Evolutionary conservation across 2,329 filamentous ascomycete species (phyloP).

Genomic region (Curvularia spicifera): DNA sequence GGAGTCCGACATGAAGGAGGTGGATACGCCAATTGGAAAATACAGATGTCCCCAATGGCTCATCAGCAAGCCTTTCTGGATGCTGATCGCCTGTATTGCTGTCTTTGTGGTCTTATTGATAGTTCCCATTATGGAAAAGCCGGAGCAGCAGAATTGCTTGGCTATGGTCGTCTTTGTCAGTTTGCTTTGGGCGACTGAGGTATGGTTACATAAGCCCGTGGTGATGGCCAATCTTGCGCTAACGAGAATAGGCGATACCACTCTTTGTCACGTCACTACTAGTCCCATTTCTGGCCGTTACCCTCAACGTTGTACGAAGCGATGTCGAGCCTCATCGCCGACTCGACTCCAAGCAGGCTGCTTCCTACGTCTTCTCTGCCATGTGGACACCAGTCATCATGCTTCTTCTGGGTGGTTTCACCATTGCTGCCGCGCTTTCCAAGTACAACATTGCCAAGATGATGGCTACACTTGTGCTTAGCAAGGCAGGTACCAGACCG

Average conservation of each 20-base stretch:
- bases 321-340: conserved; percentile 73
- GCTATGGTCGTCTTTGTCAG: conserved; percentile 94
- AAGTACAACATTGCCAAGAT: conserved; percentile 98
- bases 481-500: conserved; percentile 92
- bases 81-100: conserved; percentile 71
- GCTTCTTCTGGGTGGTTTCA: conserved; percentile 94
- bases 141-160: conserved; percentile 94
- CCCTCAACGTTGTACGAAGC: conserved; percentile 81
- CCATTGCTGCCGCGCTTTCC: conserved; percentile 89
- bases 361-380: conserved; percentile 83
- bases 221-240: conserved; percentile 13
- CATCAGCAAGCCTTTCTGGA: conserved; percentile 80
- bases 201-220: conserved; percentile 42
- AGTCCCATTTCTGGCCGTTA: conserved; percentile 90
- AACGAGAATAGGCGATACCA: conserved; percentile 75
- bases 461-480: conserved; percentile 93
- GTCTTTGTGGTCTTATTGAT: conserved; percentile 77
- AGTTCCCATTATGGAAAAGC: conserved; percentile 80
- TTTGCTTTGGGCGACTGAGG: conserved; percentile 94
- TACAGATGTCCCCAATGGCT: conserved; percentile 82
- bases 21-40: conserved; percentile 80
- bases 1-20: conserved; percentile 68
- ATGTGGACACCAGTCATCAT: conserved; percentile 99
- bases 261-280: conserved; percentile 94
- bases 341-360: conserved; percentile 79